Evolutionary conservation across 768 basidiomycete genomes (phyloP).

Genomic region (Russula vinacea): DNA sequence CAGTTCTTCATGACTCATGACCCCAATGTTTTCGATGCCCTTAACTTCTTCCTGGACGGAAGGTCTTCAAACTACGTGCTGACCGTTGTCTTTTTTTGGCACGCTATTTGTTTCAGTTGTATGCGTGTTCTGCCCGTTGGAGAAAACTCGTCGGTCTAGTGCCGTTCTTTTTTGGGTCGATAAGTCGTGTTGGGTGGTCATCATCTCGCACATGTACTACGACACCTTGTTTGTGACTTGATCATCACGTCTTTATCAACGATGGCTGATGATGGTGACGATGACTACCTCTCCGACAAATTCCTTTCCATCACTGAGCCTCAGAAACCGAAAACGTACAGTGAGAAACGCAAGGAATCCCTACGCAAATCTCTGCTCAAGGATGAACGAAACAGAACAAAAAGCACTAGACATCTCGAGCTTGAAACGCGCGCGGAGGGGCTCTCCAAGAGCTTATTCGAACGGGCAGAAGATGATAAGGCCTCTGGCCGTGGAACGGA

Average conservation of each 20-base stretch:
- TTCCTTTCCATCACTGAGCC: slow-evolving; percentile 52
- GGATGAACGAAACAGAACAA: slow-evolving; percentile 64
- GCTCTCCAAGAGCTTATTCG: slow-evolving; percentile 75
- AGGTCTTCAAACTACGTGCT: slow-evolving; percentile 26
- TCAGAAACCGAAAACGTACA: slow-evolving; percentile 59
- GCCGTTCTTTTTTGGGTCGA: slow-evolving; percentile 17
- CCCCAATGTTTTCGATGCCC: slow-evolving; percentile 27
- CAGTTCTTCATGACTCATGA: slow-evolving; percentile 20
- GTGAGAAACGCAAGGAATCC: slow-evolving; percentile 66
- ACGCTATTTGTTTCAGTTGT: slow-evolving; percentile 25
- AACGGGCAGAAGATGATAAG: slow-evolving; percentile 64
- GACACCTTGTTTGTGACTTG: slow-evolving; percentile 22
- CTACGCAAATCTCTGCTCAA: slow-evolving; percentile 53
- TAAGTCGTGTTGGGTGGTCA: slow-evolving; percentile 19
- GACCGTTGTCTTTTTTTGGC: slow-evolving; percentile 27
- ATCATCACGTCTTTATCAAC: slow-evolving; percentile 38
- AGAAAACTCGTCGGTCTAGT: slow-evolving; percentile 26
- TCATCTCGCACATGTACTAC: slow-evolving; percentile 20
- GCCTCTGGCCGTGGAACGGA: slow-evolving; percentile 46
- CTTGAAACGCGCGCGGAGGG: slow-evolving; percentile 74
- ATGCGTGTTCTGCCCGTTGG: slow-evolving; percentile 25
- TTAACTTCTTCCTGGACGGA: slow-evolving; percentile 26
- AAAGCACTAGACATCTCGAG: slow-evolving; percentile 66
- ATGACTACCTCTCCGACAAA: slow-evolving; percentile 87
- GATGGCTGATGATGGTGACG: slow-evolving; percentile 72